phyloP scores from a whole-genome alignment of 495 filamentous ascomycete species.

The Neurospora sp. region DNA sequence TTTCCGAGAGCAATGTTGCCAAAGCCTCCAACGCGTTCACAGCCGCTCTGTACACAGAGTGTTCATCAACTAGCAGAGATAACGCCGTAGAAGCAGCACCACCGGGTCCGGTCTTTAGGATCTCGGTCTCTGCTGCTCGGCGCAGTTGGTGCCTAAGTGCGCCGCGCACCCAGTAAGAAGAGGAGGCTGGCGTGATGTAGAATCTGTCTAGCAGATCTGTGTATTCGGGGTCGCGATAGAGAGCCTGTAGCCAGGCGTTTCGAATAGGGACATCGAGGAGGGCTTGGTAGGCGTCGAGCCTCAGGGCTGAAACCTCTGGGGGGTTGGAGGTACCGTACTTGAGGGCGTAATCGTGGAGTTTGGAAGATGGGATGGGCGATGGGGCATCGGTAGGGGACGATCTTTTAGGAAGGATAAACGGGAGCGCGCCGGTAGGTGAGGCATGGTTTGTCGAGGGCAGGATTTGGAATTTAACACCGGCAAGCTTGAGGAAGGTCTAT shows the following conservation, averaged over 20 bases:
- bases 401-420: slow-evolving; percentile 64
- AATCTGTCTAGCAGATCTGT: slow-evolving; percentile 49
- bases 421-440: slow-evolving; percentile 75
- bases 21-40: slow-evolving; percentile 66
- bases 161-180: slow-evolving; percentile 50
- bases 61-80: slow-evolving; percentile 38
- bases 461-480: slow-evolving; percentile 55
- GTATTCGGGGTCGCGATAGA: slow-evolving; percentile 66
- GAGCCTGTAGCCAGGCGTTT: slow-evolving; percentile 72
- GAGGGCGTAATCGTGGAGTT: slow-evolving; percentile 59
- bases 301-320: slow-evolving; percentile 11
- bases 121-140: slow-evolving; percentile 58
- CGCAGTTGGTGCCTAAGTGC: slow-evolving; percentile 56
- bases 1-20: slow-evolving; percentile 52
- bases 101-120: slow-evolving; percentile 48
- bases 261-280: slow-evolving; percentile 74
- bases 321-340: slow-evolving; percentile 15
- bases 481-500: slow-evolving; percentile 78
- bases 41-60: slow-evolving; percentile 56
- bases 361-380: slow-evolving; percentile 49
- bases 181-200: slow-evolving; percentile 57
- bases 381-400: slow-evolving; percentile 13
- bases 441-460: slow-evolving; percentile 83
- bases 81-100: neutral
- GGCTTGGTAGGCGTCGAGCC: slow-evolving; percentile 69